phyloP scores from a whole-genome alignment of 2,329 filamentous ascomycete genomes.

The Ceratocystis colombiana region DNA sequence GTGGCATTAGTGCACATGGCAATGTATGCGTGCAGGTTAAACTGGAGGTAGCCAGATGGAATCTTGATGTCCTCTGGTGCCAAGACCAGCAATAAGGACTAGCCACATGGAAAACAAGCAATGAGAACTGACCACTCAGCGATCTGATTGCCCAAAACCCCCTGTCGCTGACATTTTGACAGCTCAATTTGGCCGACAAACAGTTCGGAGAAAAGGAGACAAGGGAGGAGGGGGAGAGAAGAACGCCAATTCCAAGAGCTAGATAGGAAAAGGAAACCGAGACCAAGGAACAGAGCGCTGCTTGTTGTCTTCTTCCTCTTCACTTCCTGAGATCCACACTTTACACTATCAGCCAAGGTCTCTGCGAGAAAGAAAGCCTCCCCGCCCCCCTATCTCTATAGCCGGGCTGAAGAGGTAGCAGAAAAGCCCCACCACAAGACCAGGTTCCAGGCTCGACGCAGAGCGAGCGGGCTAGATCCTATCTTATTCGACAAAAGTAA shows the following conservation, averaged over 20 bases:
- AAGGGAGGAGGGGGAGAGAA: neutral
- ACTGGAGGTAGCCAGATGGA: neutral
- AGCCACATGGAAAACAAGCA: conserved; percentile 11
- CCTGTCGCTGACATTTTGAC: conserved; percentile 6
- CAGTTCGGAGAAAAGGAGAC: conserved; percentile 4
- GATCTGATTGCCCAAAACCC: neutral
- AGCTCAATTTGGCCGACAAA: neutral
- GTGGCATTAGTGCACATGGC: neutral
- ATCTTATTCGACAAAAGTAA: neutral
- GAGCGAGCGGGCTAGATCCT: neutral
- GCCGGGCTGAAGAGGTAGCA: neutral
- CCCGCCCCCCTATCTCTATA: neutral
- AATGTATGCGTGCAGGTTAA: neutral
- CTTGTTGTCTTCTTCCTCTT: conserved; percentile 2
- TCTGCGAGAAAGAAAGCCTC: neutral
- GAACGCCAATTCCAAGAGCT: neutral
- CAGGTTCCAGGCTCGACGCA: neutral
- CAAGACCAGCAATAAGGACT: neutral
- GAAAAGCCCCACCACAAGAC: neutral
- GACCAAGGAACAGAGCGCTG: neutral
- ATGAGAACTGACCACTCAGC: neutral
- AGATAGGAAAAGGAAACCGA: neutral
- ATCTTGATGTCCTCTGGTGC: neutral
- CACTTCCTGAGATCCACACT: neutral
- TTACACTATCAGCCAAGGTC: conserved; percentile 3